Evolutionary conservation across 2,329 filamentous ascomycete species (phyloP).

Genomic region (Juglanconis oblonga): DNA sequence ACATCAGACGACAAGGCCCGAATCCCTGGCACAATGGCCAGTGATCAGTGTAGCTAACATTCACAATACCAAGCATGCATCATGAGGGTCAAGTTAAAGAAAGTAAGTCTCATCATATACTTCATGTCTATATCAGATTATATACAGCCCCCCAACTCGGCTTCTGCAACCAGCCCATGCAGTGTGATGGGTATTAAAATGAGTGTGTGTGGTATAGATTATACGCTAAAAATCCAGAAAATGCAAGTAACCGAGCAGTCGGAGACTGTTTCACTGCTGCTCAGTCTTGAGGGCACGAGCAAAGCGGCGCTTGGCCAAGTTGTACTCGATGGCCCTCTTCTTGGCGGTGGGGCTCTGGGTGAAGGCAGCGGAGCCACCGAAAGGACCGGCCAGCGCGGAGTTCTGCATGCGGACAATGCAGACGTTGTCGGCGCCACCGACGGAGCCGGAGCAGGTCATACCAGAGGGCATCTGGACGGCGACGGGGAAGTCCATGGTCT

Average conservation of each 20-base stretch:
- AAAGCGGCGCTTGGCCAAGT: slow-evolving; percentile 32
- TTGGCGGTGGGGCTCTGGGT: slow-evolving; percentile 55
- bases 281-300: slow-evolving; percentile 16
- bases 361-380: slow-evolving; percentile 65
- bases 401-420: slow-evolving; percentile 66
- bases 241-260: neutral
- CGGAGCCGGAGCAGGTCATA: slow-evolving; percentile 62
- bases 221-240: neutral
- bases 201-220: neutral
- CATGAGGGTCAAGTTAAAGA: neutral
- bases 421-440: slow-evolving; percentile 58
- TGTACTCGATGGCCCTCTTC: slow-evolving; percentile 61
- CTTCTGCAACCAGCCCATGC: neutral
- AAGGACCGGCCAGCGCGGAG: slow-evolving; percentile 59
- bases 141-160: neutral
- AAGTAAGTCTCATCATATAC: neutral
- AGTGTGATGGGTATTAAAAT: neutral
- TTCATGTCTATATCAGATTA: neutral
- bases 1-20: too few species aligned
- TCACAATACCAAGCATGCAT: too few species aligned
- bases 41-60: too few species aligned
- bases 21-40: too few species aligned
- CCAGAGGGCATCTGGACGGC: slow-evolving; percentile 64
- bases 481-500: slow-evolving; percentile 62
- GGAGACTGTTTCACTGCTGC: neutral